Evolutionary conservation across 306 rosid species (phyloP), one percentile per base, ranked within the genome.

Genomic region (Vicia villosa): DNA sequence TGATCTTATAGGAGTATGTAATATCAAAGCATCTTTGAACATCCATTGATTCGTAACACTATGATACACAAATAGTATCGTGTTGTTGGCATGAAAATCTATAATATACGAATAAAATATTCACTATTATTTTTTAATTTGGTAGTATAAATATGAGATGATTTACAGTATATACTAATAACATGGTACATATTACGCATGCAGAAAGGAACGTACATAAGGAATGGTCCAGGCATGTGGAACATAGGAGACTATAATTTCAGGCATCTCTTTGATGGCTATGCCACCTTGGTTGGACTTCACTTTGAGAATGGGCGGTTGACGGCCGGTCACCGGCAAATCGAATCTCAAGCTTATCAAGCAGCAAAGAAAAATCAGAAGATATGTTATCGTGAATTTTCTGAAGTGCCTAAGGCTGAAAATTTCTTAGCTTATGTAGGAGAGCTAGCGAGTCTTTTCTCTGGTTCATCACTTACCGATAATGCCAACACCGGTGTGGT

Each of bases 151-250:
- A 24, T 47, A 12, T 17, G 47, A 10, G 11, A 34, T 11, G 24
- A 20, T 17, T 20, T 47, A 45, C 13, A 17, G 8, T 28, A 49
- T 2, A 24, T 24, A 24, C 28, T 24, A 16, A 17, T 22, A 36
- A 47, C 11, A 49, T 47, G 69, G 51, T 34, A 72, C 38, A 37
- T 5, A 55, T 24, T 26, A 14, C 4, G 14, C 91, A 82, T 94
- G 89, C 92, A 94, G 99, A 86, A 76, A 55, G 99, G 99, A 56
- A 94, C 89, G 82, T 94, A 94, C 80, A 74, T 94, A 21, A 86
- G 99, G 65, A 94, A 94, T 60, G 99, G 99, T 15, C 99, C 99
- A 0, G 99, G 99, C 20, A 2, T 88, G 65, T 94, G 99, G 99
- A 70, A 86, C 80, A 87, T 91, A 10, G 97, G 86, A 3, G 85